Evolutionary conservation across 192 early-diverging fungal genomes (phyloP).

Genomic region (Rhizoclosmatium globosum): DNA sequence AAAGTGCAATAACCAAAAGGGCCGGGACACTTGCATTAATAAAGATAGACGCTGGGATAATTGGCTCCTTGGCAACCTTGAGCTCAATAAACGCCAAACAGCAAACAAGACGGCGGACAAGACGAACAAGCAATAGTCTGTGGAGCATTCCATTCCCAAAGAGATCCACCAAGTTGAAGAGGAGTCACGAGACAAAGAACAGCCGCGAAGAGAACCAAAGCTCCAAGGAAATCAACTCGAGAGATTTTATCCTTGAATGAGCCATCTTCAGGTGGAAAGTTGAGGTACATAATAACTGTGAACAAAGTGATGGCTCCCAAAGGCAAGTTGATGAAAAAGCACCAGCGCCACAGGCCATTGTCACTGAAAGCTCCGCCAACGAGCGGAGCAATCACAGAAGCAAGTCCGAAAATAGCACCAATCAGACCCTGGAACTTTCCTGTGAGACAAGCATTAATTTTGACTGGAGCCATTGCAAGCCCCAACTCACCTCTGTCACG

Average conservation of each 20-base stretch:
- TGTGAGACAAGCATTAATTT: neutral
- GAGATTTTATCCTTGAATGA: conserved; percentile 62
- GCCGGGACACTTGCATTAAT: conserved; percentile 4
- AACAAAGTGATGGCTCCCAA: conserved; percentile 74
- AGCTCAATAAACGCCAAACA: conserved; percentile 70
- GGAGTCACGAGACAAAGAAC: conserved; percentile 49
- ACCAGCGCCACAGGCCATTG: conserved; percentile 50
- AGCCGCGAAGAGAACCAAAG: conserved; percentile 22
- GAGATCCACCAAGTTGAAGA: conserved; percentile 73
- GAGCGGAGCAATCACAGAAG: conserved; percentile 83
- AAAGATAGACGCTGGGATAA: conserved; percentile 60
- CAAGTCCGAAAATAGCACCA: conserved; percentile 80
- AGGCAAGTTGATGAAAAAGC: conserved; percentile 79
- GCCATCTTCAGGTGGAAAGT: conserved; percentile 64
- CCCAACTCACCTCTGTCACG: neutral
- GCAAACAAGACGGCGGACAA: conserved; percentile 67
- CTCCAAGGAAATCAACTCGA: conserved; percentile 75
- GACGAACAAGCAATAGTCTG: conserved; percentile 69
- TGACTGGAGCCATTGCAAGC: neutral
- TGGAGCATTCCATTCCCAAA: conserved; percentile 65
- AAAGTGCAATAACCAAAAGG: conserved; percentile 5
- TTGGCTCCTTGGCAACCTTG: conserved; percentile 67
- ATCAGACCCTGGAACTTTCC: conserved; percentile 83
- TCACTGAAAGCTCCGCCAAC: conserved; percentile 87
- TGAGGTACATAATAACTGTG: conserved; percentile 61